Percentiles rank a stretch among this genome's conserved stretches.
Evolutionary conservation across 768 basidiomycete species (phyloP).

Genomic region (Psilocybe tampanensis): DNA sequence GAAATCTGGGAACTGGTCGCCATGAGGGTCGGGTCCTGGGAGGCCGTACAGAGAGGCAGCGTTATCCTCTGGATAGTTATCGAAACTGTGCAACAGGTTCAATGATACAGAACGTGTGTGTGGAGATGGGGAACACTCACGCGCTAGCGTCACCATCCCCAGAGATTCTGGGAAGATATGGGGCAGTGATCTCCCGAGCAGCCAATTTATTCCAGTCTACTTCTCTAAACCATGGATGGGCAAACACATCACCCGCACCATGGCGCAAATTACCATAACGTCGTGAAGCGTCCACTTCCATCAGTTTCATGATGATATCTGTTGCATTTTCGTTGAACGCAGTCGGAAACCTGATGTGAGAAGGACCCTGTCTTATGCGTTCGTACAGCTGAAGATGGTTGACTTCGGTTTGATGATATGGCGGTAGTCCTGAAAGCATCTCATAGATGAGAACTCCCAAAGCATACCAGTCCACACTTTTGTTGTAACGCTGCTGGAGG

Average conservation of each 20-base stretch:
- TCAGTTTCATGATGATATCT: constrained; percentile 87
- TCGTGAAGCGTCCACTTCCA: constrained; percentile 87
- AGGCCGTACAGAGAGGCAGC: constrained; percentile 61
- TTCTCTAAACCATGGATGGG: constrained; percentile 92
- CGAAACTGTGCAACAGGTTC: constrained; percentile 53
- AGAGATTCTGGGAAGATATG: constrained; percentile 89
- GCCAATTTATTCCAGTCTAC: constrained; percentile 88
- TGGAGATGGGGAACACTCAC: constrained; percentile 45
- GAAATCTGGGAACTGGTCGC: constrained; percentile 75
- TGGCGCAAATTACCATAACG: constrained; percentile 89
- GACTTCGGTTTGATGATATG: constrained; percentile 86
- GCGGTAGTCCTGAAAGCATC: constrained; percentile 95
- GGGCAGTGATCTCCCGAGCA: constrained; percentile 88
- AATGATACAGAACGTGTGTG: background rate
- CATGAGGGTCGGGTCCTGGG: constrained; percentile 60
- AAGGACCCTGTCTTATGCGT: constrained; percentile 80
- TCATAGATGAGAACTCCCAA: constrained; percentile 96
- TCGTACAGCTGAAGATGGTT: constrained; percentile 91
- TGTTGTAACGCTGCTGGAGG: constrained; percentile 86
- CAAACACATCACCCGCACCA: constrained; percentile 90
- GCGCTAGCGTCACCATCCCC: constrained; percentile 96
- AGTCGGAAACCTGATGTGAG: constrained; percentile 77
- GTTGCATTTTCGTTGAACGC: constrained; percentile 75
- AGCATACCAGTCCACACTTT: constrained; percentile 98
- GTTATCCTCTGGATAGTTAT: constrained; percentile 78